These are phyloP conservation scores for Curvularia sp. DNA, from an alignment of 2,329 filamentous ascomycete species.

Conservation along the genomic window DNA sequence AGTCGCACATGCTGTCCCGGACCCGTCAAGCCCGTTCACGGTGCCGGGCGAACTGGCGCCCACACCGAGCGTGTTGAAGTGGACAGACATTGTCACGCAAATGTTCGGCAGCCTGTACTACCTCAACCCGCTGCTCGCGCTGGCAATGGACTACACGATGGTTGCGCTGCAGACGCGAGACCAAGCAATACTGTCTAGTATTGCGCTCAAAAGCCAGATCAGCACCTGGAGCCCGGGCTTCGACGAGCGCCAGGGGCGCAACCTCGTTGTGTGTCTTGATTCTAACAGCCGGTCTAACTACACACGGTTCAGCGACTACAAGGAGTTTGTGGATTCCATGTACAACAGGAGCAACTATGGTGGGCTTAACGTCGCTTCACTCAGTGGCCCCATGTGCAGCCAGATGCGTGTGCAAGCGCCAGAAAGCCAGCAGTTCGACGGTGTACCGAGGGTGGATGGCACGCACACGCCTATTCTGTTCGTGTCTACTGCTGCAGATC, in stretches of 20 bases:
- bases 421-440: conserved; percentile 30
- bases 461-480: conserved; percentile 24
- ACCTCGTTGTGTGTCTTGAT: not conserved
- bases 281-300: conserved; percentile 1
- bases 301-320: not conserved
- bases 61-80: not conserved
- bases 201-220: conserved; percentile 11
- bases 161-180: conserved; percentile 16
- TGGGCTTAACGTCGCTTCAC: conserved; percentile 13
- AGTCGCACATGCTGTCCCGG: not conserved
- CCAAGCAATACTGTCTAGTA: not conserved
- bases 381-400: conserved; percentile 25
- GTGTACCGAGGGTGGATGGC: conserved; percentile 11
- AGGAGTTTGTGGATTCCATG: conserved; percentile 6
- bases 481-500: conserved; percentile 52
- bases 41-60: not conserved
- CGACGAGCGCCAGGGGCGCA: conserved; percentile 3
- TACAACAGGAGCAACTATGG: conserved; percentile 10
- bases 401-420: conserved; percentile 23
- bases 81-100: not conserved
- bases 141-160: not conserved
- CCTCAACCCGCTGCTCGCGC: not conserved
- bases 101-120: not conserved
- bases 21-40: not conserved
- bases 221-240: not conserved